These are phyloP conservation scores for Kalaharituber pfeilii DNA, from an alignment of 2,329 filamentous ascomycete genomes.

Conservation along the genomic window DNA sequence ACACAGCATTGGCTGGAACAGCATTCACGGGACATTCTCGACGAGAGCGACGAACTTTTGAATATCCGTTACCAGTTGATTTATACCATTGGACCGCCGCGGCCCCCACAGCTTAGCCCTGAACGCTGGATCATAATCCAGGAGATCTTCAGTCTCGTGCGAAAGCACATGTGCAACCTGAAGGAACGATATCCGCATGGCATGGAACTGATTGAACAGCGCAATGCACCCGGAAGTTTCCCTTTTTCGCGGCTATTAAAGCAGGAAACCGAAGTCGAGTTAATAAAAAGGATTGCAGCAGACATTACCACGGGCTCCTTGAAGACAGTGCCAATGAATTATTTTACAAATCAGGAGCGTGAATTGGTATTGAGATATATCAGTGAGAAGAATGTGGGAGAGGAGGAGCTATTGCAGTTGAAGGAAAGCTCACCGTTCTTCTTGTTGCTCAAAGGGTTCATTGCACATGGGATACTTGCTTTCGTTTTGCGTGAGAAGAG, in stretches of 20 bases:
- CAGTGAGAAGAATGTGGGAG: background rate
- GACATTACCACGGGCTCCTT: slow-evolving; percentile 26
- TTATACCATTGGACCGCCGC: slow-evolving; percentile 37
- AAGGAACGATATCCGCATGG: slow-evolving; percentile 26
- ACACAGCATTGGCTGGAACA: slow-evolving; percentile 36
- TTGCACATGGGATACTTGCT: slow-evolving; percentile 42
- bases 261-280: slow-evolving; percentile 31
- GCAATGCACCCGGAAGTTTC: slow-evolving; percentile 30
- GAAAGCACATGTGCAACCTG: slow-evolving; percentile 28
- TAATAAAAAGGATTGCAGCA: slow-evolving; percentile 28
- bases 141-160: slow-evolving; percentile 29
- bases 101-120: slow-evolving; percentile 36
- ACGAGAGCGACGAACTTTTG: slow-evolving; percentile 44
- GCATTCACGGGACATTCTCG: slow-evolving; percentile 42
- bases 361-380: background rate
- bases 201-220: slow-evolving; percentile 35
- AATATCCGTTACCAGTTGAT: slow-evolving; percentile 39
- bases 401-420: background rate
- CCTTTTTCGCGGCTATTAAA: slow-evolving; percentile 42
- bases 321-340: background rate
- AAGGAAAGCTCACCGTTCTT: slow-evolving; percentile 23
- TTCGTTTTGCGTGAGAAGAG: slow-evolving; percentile 41
- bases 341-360: background rate
- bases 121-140: slow-evolving; percentile 35
- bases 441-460: slow-evolving; percentile 44